Percentiles rank a stretch among this genome's conserved stretches.
These are phyloP conservation scores for Gymnopilus dilepis DNA, from an alignment of 768 basidiomycete species.

Conservation along the genomic window DNA sequence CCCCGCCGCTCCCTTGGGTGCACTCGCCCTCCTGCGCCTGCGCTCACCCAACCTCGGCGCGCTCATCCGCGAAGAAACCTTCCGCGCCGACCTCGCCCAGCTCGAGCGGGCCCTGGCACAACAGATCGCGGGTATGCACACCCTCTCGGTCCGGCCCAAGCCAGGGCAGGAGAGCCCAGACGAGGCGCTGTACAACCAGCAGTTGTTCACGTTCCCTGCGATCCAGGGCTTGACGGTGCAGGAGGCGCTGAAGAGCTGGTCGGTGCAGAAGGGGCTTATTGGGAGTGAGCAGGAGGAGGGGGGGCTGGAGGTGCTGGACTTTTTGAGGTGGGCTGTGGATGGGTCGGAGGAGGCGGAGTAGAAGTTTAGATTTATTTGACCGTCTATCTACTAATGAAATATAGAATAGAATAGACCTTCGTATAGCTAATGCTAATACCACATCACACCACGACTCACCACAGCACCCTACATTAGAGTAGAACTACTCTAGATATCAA, in stretches of 20 bases:
- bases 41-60: slow-evolving; percentile 47
- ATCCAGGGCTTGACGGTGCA: slow-evolving; percentile 45
- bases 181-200: slow-evolving; percentile 71
- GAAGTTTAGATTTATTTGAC: too few relatives aligned
- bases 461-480: neutral
- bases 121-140: slow-evolving; percentile 86
- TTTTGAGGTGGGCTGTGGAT: slow-evolving; percentile 70
- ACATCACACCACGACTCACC: neutral
- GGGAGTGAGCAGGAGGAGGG: slow-evolving; percentile 35
- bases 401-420: too few relatives aligned
- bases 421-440: neutral
- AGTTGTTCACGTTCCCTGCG: slow-evolving; percentile 77
- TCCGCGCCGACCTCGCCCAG: slow-evolving; percentile 59
- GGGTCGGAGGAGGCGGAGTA: slow-evolving; percentile 39
- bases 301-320: slow-evolving; percentile 55
- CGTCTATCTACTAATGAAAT: too few relatives aligned
- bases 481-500: neutral
- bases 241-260: slow-evolving; percentile 60
- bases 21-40: slow-evolving; percentile 55
- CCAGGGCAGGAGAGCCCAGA: slow-evolving; percentile 29
- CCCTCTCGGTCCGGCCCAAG: slow-evolving; percentile 49
- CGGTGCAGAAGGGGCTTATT: slow-evolving; percentile 49
- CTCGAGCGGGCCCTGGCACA: slow-evolving; percentile 81
- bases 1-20: slow-evolving; percentile 62
- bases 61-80: slow-evolving; percentile 50